Conservation (phyloP, 2,329 filamentous ascomycete species). For the Botryosphaeria dothidea region DNA sequence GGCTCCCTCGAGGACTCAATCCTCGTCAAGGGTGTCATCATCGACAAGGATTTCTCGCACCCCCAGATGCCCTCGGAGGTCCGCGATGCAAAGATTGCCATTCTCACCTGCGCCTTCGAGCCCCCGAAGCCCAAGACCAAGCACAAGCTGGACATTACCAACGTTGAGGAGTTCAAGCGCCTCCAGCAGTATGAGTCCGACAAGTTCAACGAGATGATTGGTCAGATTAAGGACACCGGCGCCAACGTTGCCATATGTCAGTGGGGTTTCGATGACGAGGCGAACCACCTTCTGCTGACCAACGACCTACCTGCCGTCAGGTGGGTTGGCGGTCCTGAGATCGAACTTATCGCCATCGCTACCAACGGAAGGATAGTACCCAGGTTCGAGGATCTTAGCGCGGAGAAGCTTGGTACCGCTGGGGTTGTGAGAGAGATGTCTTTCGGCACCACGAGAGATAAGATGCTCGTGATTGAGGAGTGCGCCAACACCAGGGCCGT, state of each 20-base stretch:
- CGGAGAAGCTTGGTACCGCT: constrained; percentile 87
- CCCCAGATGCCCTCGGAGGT: constrained; percentile 98
- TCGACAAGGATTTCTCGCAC: constrained; percentile 99
- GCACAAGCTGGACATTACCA: constrained; percentile 97
- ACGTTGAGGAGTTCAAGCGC: constrained; percentile 97
- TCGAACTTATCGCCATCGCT: constrained; percentile 96
- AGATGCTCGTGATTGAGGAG: constrained; percentile 99
- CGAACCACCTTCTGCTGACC: constrained; percentile 94
- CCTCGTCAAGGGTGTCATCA: constrained; percentile 94
- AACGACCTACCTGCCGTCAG: constrained; percentile 93
- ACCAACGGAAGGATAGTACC: constrained; percentile 98
- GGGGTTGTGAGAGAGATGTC: constrained; percentile 92
- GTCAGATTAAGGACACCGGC: constrained; percentile 95
- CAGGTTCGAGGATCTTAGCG: constrained; percentile 88
- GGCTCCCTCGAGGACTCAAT: constrained; percentile 90
- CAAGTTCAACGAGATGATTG: constrained; percentile 98
- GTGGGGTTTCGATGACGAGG: constrained; percentile 99
- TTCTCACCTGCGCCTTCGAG: constrained; percentile 96
- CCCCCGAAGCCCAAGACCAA: constrained; percentile 99
- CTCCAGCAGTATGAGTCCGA: constrained; percentile 92
- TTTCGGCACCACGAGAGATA: constrained; percentile 96
- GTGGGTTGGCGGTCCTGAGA: constrained; percentile 98
- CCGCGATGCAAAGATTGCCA: constrained; percentile 92
- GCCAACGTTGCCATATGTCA: constrained; percentile 98
- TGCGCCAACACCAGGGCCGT: constrained; percentile 97